Base-by-base conservation (phyloP, 176 grass and related monocot genomes). In the Avena eriantha region DNA sequence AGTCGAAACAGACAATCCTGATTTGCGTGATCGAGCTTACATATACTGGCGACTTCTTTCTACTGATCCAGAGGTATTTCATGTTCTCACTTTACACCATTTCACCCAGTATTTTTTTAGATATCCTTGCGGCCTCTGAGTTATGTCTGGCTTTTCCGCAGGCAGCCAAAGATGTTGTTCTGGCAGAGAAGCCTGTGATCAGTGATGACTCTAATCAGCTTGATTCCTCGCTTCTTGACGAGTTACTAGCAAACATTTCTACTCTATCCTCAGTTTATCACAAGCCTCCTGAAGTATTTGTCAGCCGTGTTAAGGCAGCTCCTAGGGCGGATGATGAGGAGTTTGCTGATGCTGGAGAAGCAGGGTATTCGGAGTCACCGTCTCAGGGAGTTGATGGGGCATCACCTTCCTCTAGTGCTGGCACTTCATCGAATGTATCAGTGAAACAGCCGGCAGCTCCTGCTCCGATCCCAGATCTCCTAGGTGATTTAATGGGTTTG, bases 41-140 rank as follows among this genome's bases (percentile, higher is more conserved):
- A 99, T 99, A 88, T 99, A 99, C 78, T 99, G 97, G 97, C 94
- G 97, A 84, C 97, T 99, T 93, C 94, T 99, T 87, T 99, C 97
- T 81, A 99, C 92, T 73, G 97, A 99, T 84, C 97, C 97, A 29
- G 97, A 99, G 97, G 97, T 99, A 96, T 80, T 29, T 10, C 77
- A 67, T 81, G 73, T 79, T 56, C 50, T 14, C 41, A 22, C 46
- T 80, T 59, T 24, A 23, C 60, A 43, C 43, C 64, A 82, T 85
- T n/a, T 79, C 10, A 24, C 85, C 46, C 19, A 47, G 23, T 61
- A 41, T 56, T 82, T 84, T 77, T 18, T 72, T 47, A 86, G 58
- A 46, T 80, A 69, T 79, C 53, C 41, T 34, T 78, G 51, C 85
- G 56, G 63, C 17, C 3, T 55, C 53, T 79, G 48, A 70, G 35